Base-by-base conservation (phyloP, 495 filamentous ascomycete genomes). In the Lentithecium fluviatile region DNA sequence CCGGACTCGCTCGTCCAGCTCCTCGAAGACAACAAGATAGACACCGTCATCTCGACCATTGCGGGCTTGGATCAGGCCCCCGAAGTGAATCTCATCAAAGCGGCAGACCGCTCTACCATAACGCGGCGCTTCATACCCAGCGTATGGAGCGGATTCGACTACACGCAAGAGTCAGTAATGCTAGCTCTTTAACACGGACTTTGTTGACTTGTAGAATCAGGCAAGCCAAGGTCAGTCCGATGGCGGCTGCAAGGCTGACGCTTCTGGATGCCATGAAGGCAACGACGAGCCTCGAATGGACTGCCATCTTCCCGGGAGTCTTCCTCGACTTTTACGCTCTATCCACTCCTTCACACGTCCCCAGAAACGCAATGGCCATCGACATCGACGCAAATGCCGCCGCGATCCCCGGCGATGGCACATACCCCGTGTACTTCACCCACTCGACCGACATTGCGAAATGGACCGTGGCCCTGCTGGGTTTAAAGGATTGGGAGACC, bases 311-410 rank as follows among this genome's bases (percentile, higher is more conserved):
- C 54, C 10, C 24, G 12, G 46, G 57, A 17, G 10, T 52, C 13
- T 60, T 52, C 49, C 34, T 60, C 23, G 57, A 60, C 25, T 60
- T 45, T 21, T 60, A 52, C n/a, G 57, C 21, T 11, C 48, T 37
- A 17, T 13, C 17, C 7, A 4, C 52, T 20, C 25, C 15, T 17
- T 10, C 38, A 2, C 43, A 62, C 43, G 17, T 56, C 19, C 6
- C 26, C 45, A n/a, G 12, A 15, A 13, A 45, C 8, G 17, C 42
- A n/a, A 8, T 56, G 6, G 38, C 25, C n/a, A 42, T 56, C 42
- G 57, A 60, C 26, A 36, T 46, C 10, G 21, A 24, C 8, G 34
- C 23, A 3, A 53, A 52, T 23, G 26, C 37, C 1, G 57, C 57
- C 5, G 57, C 29, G 10, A 50, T 59, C 24, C 56, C 56, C 1